Base-by-base conservation (phyloP, 2,329 filamentous ascomycete genomes). In the Calonectria henricotiae region DNA sequence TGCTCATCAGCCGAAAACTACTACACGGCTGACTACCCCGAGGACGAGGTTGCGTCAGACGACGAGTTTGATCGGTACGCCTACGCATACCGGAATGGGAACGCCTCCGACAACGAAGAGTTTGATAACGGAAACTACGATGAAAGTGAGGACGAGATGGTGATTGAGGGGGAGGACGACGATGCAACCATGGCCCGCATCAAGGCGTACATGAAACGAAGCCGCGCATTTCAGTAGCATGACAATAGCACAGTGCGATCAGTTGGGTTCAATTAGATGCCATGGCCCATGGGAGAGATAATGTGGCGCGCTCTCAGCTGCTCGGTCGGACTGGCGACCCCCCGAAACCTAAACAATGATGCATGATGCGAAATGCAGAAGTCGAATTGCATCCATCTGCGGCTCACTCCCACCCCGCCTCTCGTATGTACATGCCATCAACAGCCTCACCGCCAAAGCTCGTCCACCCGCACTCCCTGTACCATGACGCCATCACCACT, bases 21-120 rank as follows among this genome's bases (percentile, higher is more conserved):
- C 81, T 94, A 95, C 78, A 90, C 91, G 4, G 91, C 92, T 65
- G 93, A 95, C 79, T 95, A 95, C 75, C 93, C 93, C 0, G 93
- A 95, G 71, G 93, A 95, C 65, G 93, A 95, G 79, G 87, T 94
- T 15, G 91, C 90, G 51, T 91, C 90, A 17, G 92, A 94, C 75
- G 83, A 85, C 63, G 84, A 85, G 68, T 84, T 86, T 71, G 88
- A 85, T 49, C 83, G 85, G 11, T 86, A 89, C 65, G 79, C 89
- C 1, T 91, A 91, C 77, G 81, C 83, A 39, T 91, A 87, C 76
- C 85, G 86, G 49, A 88, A 83, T 23, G 81, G 81, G 27, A 87
- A 89, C 63, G 87, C 86, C 9, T 89, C 88, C 2, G 88, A 89
- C 72, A 81, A 86, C 8, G 88, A 90, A 74, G 88, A 89, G 74